These are phyloP conservation scores for Rhododendron henanense DNA, from an alignment of 148 eudicot genomes.

Conservation along the genomic window DNA sequence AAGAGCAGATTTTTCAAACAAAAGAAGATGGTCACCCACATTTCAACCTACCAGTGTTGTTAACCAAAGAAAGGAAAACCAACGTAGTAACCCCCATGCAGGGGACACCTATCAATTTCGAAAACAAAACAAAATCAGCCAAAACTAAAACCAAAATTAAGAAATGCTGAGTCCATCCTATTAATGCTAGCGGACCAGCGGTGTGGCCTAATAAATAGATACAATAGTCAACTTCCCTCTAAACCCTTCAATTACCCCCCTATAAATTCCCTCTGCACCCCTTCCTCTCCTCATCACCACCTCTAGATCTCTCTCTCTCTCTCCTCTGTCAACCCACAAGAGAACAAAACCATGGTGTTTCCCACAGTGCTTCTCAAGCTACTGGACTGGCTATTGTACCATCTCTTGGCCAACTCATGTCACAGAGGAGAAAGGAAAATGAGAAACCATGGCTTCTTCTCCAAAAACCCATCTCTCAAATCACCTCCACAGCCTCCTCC, in stretches of 20 bases:
- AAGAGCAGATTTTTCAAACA: neutral
- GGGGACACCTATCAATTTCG: neutral
- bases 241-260: conserved; percentile 23
- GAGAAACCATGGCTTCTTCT: conserved; percentile 35
- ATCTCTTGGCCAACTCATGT: conserved; percentile 58
- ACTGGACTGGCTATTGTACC: conserved; percentile 56
- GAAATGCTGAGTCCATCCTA: conserved; percentile 13
- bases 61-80: conserved; percentile 20
- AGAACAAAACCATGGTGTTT: conserved; percentile 37
- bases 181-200: conserved; percentile 65
- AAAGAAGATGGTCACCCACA: conserved; percentile 32
- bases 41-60: conserved; percentile 35
- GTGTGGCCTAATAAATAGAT: conserved; percentile 55
- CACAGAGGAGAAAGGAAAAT: conserved; percentile 52
- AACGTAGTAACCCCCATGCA: conserved; percentile 4
- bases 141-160: neutral
- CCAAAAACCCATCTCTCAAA: conserved; percentile 38
- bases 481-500: conserved; percentile 24
- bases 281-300: conserved; percentile 16
- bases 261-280: conserved; percentile 38
- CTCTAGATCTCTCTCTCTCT: neutral
- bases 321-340: neutral
- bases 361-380: conserved; percentile 41
- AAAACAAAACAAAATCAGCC: neutral
- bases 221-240: conserved; percentile 33